Base-by-base conservation (phyloP, 108 stramenopile genomes). In the Skeletonema costatum region DNA sequence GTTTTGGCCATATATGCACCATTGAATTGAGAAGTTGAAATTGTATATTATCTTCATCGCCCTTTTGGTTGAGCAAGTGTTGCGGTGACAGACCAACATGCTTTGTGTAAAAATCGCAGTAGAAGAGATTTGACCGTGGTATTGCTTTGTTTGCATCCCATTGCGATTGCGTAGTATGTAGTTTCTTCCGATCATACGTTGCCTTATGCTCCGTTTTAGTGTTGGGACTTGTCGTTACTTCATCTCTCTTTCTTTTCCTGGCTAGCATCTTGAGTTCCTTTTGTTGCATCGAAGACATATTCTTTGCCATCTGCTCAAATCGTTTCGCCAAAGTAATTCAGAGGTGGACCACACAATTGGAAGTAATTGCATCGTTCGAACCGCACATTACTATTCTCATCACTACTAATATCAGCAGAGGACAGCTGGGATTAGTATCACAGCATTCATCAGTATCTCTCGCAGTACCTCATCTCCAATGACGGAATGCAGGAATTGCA, bases 311-410 rank as follows among this genome's bases (percentile, higher is more conserved):
- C 44, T 60, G 42, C 19, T 74, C 70, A 50, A 67, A 75, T 66
- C 46, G 36, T 64, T 73, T 76, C 2, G 66, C 66, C 11, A 82
- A 21, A 33, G 79, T 66, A 46, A 46, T 74, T 83, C 25, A 92
- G 39, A 39, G 89, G 88, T 64, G 89, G 90, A 12, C 90, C 89
- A 66, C 90, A 90, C 29, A 92, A 21, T 36, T 87, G 85, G 35
- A 88, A 80, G 48, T 87, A 94, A 66, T 92, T 92, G 10, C 79
- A 81, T 7, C 46, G 60, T 17, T 56, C 51, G 44, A 84, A 80
- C 7, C 29, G 7, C 25, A 51, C 41, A 4, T 44, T 8, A 6
- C 5, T 64, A 64, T 56, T 68, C 38, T 32, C 48, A 19, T 38
- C 30, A 21, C 33, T 58, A 17, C 16, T 44, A 25, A 16, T 35